Evolutionary conservation across 176 grass and related monocot genomes (phyloP).

Genomic region (Triticum aestivum): DNA sequence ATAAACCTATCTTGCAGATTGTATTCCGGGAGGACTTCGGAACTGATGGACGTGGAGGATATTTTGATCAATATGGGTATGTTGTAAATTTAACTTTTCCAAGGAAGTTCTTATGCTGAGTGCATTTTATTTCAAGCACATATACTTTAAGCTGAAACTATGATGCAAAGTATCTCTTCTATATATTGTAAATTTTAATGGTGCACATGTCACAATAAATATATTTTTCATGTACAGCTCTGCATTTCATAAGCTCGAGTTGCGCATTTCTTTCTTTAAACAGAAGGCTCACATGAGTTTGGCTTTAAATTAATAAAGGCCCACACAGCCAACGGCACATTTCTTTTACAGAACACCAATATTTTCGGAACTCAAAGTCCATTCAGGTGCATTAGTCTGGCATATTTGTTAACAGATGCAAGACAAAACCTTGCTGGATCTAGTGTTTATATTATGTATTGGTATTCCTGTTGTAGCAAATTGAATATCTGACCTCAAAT

Average conservation of each 20-base stretch:
- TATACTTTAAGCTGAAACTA: neutral
- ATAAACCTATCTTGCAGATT: conserved; percentile 54
- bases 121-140: neutral
- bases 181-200: conserved; percentile 9
- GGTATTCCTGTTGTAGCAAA: neutral
- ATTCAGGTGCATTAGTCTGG: neutral
- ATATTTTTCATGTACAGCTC: neutral
- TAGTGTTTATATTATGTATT: conserved; percentile 9
- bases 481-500: conserved; percentile 6
- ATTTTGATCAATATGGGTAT: conserved; percentile 98
- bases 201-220: neutral
- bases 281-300: neutral
- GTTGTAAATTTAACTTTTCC: conserved; percentile 17
- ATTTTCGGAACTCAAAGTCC: conserved; percentile 11
- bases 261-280: neutral
- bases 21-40: conserved; percentile 94
- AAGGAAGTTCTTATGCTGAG: neutral
- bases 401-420: neutral
- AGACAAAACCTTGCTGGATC: neutral
- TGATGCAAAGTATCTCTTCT: neutral
- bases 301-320: neutral
- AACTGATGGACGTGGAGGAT: conserved; percentile 90
- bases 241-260: neutral
- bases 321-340: neutral
- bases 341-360: neutral